These are phyloP conservation scores for Peziza echinospora DNA, from an alignment of 495 filamentous ascomycete species.

Conservation along the genomic window DNA sequence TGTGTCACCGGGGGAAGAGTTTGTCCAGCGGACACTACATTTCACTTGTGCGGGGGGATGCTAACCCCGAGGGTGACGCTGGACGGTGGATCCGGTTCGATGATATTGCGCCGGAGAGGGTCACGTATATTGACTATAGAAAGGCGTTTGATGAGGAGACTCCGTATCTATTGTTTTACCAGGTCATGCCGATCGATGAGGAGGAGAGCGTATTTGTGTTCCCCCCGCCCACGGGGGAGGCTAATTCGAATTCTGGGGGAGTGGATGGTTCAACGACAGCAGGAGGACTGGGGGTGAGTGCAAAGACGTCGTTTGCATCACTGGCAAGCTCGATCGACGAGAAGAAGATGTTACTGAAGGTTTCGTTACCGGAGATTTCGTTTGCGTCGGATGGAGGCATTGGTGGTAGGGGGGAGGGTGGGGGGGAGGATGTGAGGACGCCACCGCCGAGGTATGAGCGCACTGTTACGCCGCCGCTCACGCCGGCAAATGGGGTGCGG, in stretches of 20 bases:
- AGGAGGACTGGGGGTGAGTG: background rate
- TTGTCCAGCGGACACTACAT: conserved; percentile 89
- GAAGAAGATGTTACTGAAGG: no score
- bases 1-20: conserved; percentile 77
- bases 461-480: conserved; percentile 3
- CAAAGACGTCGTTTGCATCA: conserved; percentile 25
- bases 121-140: conserved; percentile 53
- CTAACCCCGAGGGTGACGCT: conserved; percentile 22
- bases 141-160: conserved; percentile 56
- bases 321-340: background rate
- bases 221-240: conserved; percentile 35
- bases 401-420: no score
- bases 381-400: no score
- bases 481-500: conserved; percentile 18
- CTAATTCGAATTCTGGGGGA: conserved; percentile 17
- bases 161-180: conserved; percentile 88
- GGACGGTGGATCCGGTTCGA: conserved; percentile 71
- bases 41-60: conserved; percentile 49
- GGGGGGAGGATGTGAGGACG: background rate
- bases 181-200: conserved; percentile 67
- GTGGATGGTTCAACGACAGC: background rate
- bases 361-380: no score
- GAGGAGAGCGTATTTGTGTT: conserved; percentile 33
- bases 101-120: conserved; percentile 46
- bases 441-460: conserved; percentile 21